A percentile compares a stretch with the other conserved stretches of the same genome.
phyloP scores from a whole-genome alignment of 129 eudicot species.

The Gnaphalium uliginosum region DNA sequence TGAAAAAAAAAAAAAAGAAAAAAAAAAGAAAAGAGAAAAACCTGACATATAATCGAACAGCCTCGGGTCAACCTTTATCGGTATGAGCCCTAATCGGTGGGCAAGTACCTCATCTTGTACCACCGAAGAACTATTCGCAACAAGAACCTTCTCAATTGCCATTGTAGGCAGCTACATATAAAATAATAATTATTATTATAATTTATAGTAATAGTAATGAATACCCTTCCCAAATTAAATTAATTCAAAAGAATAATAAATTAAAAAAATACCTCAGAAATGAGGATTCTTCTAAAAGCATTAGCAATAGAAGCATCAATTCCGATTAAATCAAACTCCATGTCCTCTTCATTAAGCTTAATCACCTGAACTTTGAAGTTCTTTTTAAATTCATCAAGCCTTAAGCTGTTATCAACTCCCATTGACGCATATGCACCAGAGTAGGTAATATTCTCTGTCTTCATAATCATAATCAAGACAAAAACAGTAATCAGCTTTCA shows the following conservation, averaged over 20 bases:
- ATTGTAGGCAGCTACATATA: slow-evolving; percentile 77
- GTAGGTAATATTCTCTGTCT: slow-evolving; percentile 79
- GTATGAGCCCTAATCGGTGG: slow-evolving; percentile 87
- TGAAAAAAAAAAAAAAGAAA: neutral
- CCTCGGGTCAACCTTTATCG: slow-evolving; percentile 86
- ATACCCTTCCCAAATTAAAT: neutral
- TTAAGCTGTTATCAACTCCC: slow-evolving; percentile 83
- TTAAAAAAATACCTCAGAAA: slow-evolving; percentile 64
- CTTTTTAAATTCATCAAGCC: slow-evolving; percentile 55
- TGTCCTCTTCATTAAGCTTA: slow-evolving; percentile 58
- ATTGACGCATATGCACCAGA: slow-evolving; percentile 85
- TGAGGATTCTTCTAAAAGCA: slow-evolving; percentile 87
- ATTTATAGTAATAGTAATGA: too few relatives aligned
- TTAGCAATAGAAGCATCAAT: slow-evolving; percentile 88
- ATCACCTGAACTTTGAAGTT: slow-evolving; percentile 63
- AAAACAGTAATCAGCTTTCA: slow-evolving; percentile 6
- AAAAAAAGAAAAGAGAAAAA: slow-evolving; percentile 21
- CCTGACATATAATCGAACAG: slow-evolving; percentile 89
- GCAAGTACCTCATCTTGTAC: slow-evolving; percentile 96
- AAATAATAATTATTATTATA: neutral
- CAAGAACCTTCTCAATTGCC: slow-evolving; percentile 96
- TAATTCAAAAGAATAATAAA: neutral
- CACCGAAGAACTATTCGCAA: slow-evolving; percentile 86
- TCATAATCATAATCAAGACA: slow-evolving; percentile 27
- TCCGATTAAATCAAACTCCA: slow-evolving; percentile 93